These are phyloP conservation scores for Gloeostereum incarnatum DNA, from an alignment of 768 basidiomycete genomes.

Conservation along the genomic window DNA sequence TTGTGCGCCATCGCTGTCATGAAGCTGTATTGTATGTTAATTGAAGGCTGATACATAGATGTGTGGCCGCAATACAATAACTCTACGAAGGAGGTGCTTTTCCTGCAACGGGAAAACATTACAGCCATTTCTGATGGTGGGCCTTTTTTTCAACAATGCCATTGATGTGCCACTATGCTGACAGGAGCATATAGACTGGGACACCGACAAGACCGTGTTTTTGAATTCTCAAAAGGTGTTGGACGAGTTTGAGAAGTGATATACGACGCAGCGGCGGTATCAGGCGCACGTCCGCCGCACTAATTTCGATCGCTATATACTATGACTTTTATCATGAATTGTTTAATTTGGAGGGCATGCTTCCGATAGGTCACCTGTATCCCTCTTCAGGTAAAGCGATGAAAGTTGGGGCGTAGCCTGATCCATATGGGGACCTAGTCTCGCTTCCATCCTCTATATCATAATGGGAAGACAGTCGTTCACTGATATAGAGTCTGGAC, in stretches of 20 bases:
- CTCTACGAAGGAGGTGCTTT: conserved; percentile 28
- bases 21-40: not conserved
- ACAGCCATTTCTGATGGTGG: conserved; percentile 45
- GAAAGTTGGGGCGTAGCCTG: too few relatives aligned
- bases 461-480: too few relatives aligned
- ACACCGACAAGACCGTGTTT: conserved; percentile 30
- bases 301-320: too few relatives aligned
- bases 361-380: too few relatives aligned
- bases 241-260: conserved; percentile 37
- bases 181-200: conserved; percentile 25
- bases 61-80: conserved; percentile 36
- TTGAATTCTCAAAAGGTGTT: conserved; percentile 28
- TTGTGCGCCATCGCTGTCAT: conserved; percentile 10
- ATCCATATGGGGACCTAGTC: too few relatives aligned
- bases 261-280: too few relatives aligned
- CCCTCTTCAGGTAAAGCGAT: too few relatives aligned
- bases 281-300: too few relatives aligned
- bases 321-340: too few relatives aligned
- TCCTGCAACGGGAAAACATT: conserved; percentile 41
- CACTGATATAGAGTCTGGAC: too few relatives aligned
- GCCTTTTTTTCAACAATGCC: conserved; percentile 6
- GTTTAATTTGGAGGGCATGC: too few relatives aligned
- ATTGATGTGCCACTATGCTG: not conserved
- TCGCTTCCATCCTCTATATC: too few relatives aligned
- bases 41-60: conserved; percentile 16